These are phyloP conservation scores for Domatiomyces globalis DNA, from an alignment of 2,329 filamentous ascomycete genomes.

Conservation along the genomic window DNA sequence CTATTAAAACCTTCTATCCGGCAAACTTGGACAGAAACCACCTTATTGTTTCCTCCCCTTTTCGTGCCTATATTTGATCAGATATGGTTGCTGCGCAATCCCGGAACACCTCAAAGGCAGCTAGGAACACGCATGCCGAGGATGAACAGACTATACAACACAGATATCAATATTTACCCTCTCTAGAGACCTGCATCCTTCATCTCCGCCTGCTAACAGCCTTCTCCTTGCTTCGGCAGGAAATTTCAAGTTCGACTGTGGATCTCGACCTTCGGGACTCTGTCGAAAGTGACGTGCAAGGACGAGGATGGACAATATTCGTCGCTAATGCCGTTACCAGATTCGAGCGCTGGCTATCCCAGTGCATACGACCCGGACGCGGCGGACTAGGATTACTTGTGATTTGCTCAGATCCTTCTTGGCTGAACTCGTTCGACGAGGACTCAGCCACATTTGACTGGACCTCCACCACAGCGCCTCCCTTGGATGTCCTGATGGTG, in stretches of 20 bases:
- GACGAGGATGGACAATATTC: constrained; percentile 62
- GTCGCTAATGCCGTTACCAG: constrained; percentile 53
- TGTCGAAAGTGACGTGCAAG: constrained; percentile 31
- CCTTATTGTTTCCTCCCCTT: too few relatives aligned
- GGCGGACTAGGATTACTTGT: not conserved
- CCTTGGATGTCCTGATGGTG: constrained; percentile 63
- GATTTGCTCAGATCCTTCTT: constrained; percentile 9
- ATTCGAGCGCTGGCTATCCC: constrained; percentile 52
- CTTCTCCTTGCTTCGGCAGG: constrained; percentile 52
- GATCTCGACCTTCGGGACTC: constrained; percentile 50
- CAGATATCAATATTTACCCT: not conserved
- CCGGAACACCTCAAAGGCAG: too few relatives aligned
- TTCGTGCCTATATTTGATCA: too few relatives aligned
- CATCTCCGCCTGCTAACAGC: constrained; percentile 61
- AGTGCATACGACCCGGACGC: constrained; percentile 5
- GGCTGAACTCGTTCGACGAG: constrained; percentile 3
- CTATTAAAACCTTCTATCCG: too few relatives aligned
- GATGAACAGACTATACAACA: too few relatives aligned
- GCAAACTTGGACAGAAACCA: too few relatives aligned
- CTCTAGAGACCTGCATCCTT: constrained; percentile 40
- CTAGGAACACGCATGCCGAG: too few relatives aligned
- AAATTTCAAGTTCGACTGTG: constrained; percentile 51
- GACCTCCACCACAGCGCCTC: constrained; percentile 37
- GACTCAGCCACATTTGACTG: constrained; percentile 23
- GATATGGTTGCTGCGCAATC: too few relatives aligned